Evolutionary conservation across 2,329 filamentous ascomycete genomes (phyloP).

Genomic region (Purpureocillium lavendulum): DNA sequence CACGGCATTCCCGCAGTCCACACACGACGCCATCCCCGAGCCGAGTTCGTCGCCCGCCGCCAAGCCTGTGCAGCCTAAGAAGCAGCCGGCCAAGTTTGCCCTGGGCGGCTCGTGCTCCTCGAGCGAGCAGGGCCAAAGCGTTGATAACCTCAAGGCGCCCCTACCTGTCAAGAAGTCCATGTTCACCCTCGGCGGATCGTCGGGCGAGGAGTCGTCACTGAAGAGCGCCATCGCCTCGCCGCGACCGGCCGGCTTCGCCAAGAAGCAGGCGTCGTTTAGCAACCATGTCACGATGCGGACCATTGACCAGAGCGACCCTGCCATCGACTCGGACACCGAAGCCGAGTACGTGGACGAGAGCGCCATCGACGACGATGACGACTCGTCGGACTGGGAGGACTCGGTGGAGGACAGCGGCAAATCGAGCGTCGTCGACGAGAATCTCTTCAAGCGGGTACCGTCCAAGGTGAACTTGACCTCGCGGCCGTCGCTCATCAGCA

Average conservation of each 20-base stretch:
- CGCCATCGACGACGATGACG: conserved; percentile 68
- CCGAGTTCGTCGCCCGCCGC: conserved; percentile 45
- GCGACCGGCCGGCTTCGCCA: conserved; percentile 27
- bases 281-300: conserved; percentile 64
- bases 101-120: conserved; percentile 80
- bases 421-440: conserved; percentile 73
- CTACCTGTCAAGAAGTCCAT: conserved; percentile 25
- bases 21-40: conserved; percentile 52
- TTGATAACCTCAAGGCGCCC: conserved; percentile 32
- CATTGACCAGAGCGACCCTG: conserved; percentile 41
- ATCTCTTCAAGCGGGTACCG: conserved; percentile 84
- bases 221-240: conserved; percentile 41
- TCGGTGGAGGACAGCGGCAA: conserved; percentile 75
- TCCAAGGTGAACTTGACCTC: conserved; percentile 80
- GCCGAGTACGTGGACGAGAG: conserved; percentile 70
- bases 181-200: conserved; percentile 50
- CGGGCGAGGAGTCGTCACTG: conserved; percentile 74
- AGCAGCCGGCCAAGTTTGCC: conserved; percentile 53
- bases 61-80: conserved; percentile 63
- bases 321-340: conserved; percentile 30
- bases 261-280: conserved; percentile 75
- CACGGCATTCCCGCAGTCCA: conserved; percentile 40
- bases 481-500: conserved; percentile 78
- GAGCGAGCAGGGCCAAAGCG: conserved; percentile 40
- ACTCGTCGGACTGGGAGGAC: conserved; percentile 52